A percentile compares a stretch with the other conserved stretches of the same genome.
Evolutionary conservation across 1,139 yeast species (phyloP).

Genomic region (Suhomyces kunorum): DNA sequence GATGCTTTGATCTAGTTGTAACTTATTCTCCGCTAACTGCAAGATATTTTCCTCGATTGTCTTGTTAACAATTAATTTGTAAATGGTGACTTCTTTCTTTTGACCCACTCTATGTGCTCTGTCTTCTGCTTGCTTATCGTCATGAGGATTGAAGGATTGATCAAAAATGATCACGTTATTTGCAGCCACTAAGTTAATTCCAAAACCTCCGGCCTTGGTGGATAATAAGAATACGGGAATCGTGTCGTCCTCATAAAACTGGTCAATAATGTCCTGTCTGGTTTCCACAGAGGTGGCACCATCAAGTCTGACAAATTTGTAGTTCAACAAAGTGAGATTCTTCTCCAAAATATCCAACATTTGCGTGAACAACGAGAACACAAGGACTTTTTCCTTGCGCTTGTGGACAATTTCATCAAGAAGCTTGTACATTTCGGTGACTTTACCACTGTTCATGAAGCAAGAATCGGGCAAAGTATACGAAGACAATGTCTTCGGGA

Average conservation of each 20-base stretch:
- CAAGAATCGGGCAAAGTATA: conserved; percentile 56
- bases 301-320: conserved; percentile 82
- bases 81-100: conserved; percentile 79
- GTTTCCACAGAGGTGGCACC: conserved; percentile 94
- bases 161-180: conserved; percentile 89
- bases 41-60: conserved; percentile 90
- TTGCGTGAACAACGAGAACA: conserved; percentile 92
- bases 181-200: conserved; percentile 94
- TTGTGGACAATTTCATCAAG: conserved; percentile 55
- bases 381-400: conserved; percentile 67
- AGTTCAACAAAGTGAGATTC: conserved; percentile 63
- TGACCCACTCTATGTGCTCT: conserved; percentile 98
- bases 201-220: conserved; percentile 98
- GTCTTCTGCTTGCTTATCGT: conserved; percentile 97
- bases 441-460: conserved; percentile 80
- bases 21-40: conserved; percentile 83
- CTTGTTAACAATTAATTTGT: conserved; percentile 68
- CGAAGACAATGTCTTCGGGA: conserved; percentile 61
- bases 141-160: conserved; percentile 96
- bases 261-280: conserved; percentile 89
- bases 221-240: conserved; percentile 87
- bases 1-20: conserved; percentile 78
- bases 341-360: conserved; percentile 83
- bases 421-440: conserved; percentile 56
- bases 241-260: conserved; percentile 76